phyloP scores from a whole-genome alignment of 331 rosid species.

The Cydonia oblonga region DNA sequence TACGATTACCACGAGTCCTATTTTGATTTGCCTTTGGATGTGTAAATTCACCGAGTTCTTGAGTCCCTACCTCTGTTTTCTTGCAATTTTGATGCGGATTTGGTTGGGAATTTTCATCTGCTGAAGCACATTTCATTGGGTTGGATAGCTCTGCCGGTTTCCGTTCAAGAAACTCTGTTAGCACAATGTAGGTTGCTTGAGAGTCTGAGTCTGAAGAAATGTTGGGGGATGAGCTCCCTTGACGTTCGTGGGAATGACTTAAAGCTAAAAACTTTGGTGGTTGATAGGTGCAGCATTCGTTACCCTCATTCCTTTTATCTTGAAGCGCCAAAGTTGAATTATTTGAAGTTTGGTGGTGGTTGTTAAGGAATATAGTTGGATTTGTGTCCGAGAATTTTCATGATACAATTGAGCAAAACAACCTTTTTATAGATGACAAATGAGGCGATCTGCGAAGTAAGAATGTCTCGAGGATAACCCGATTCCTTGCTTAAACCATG shows the following conservation, averaged over 20 bases:
- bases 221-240: constrained; percentile 17
- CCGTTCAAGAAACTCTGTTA: constrained; percentile 3
- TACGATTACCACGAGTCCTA: too few species aligned
- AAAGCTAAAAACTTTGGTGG: constrained; percentile 17
- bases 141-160: not conserved
- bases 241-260: not conserved
- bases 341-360: constrained; percentile 35
- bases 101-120: not conserved
- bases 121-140: constrained; percentile 37
- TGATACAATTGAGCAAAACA: too few species aligned
- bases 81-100: constrained; percentile 5
- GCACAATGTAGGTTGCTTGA: constrained; percentile 18
- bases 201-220: constrained; percentile 26
- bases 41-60: constrained; percentile 5
- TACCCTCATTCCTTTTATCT: too few species aligned
- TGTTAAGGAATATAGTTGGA: too few species aligned
- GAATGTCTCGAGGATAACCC: too few species aligned
- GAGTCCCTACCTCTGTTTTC: constrained; percentile 24
- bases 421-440: too few species aligned
- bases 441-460: too few species aligned
- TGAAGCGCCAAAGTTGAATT: constrained; percentile 22
- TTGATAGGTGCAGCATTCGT: constrained; percentile 17
- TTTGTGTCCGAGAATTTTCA: too few species aligned
- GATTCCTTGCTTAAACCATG: too few species aligned
- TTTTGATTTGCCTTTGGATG: constrained; percentile 14